Base-by-base conservation (phyloP, 2,329 filamentous ascomycete genomes). In the Fusarium citri region DNA sequence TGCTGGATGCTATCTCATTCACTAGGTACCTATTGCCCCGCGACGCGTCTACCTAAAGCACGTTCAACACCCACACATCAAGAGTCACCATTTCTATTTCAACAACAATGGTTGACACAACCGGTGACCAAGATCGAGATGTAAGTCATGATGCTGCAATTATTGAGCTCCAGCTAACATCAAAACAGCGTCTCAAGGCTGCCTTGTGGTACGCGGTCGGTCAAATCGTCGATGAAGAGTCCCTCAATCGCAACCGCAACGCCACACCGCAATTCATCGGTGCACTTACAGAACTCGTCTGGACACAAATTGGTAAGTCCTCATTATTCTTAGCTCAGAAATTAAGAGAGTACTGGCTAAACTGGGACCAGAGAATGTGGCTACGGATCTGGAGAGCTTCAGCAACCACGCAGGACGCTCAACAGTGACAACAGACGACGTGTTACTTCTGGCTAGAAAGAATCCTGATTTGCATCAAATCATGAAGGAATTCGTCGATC, bases 181-280 rank as follows among this genome's bases (percentile, higher is more conserved):
- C 42, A 55, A 26, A 10, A 8, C 71, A 97, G 91, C 90, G 91
- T 68, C 87, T 96, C 74, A 97, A 97, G 84, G 89, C 92, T 37
- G 92, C 92, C 16, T 87, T 97, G 25, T 97, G 94, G 94, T 91
- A 91, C 76, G 88, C 90, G 25, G 88, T 97, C 64, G 93, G 93
- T 71, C 92, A 94, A 78, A 95, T 97, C 64, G 92, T 97, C 69
- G 95, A 98, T 78, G 90, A 95, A 71, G 92, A 97, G 77, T 91
- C 90, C 14, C 67, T 82, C 30, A 73, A 74, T 18, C 78, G 80
- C 56, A 80, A 92, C 76, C 87, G 93, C 69, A 98, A 97, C 79
- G 93, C 94, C 9, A 97, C 95, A 26, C 93, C 93, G 3, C 94
- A 97, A 76, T 97, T 97, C 79, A 97, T 97, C 72, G 94, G 91